phyloP scores from a whole-genome alignment of 2,329 filamentous ascomycete species.

The Fusarium penzigii region DNA sequence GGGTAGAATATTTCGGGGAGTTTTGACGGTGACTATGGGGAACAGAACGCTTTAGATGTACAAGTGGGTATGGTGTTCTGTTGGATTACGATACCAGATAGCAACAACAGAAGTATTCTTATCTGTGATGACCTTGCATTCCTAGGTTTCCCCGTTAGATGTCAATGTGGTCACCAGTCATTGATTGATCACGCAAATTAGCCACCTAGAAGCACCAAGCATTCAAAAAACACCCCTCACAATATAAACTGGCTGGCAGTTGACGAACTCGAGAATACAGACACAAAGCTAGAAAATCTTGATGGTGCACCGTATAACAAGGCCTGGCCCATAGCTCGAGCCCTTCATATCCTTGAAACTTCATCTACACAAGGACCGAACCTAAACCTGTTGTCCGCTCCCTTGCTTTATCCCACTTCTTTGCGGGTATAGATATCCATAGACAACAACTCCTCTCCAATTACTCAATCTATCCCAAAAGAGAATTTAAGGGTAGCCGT shows the following conservation, averaged over 20 bases:
- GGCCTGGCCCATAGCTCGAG: constrained; percentile 25
- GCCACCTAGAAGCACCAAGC: too few relatives aligned
- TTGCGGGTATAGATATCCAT: constrained; percentile 12
- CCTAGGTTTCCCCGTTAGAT: neutral
- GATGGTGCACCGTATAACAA: constrained; percentile 24
- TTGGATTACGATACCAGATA: constrained; percentile 25
- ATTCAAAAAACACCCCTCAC: neutral
- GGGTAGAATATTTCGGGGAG: constrained; percentile 6
- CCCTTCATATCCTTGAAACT: constrained; percentile 16
- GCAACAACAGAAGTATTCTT: constrained; percentile 6
- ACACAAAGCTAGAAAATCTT: constrained; percentile 24
- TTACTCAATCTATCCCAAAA: constrained; percentile 1
- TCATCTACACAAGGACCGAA: constrained; percentile 25
- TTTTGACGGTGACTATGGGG: constrained; percentile 6
- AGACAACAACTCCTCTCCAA: neutral
- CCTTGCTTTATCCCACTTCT: constrained; percentile 3
- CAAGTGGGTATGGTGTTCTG: constrained; percentile 19
- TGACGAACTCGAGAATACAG: constrained; percentile 21
- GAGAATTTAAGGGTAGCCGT: constrained; percentile 68
- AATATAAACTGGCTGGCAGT: constrained; percentile 4
- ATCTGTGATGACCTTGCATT: neutral
- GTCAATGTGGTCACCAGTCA: neutral
- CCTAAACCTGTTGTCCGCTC: constrained; percentile 12
- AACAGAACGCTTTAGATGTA: constrained; percentile 15
- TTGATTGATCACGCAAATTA: too few relatives aligned